Evolutionary conservation across 768 basidiomycete species (phyloP).

Genomic region (Rhizopogon salebrosus): DNA sequence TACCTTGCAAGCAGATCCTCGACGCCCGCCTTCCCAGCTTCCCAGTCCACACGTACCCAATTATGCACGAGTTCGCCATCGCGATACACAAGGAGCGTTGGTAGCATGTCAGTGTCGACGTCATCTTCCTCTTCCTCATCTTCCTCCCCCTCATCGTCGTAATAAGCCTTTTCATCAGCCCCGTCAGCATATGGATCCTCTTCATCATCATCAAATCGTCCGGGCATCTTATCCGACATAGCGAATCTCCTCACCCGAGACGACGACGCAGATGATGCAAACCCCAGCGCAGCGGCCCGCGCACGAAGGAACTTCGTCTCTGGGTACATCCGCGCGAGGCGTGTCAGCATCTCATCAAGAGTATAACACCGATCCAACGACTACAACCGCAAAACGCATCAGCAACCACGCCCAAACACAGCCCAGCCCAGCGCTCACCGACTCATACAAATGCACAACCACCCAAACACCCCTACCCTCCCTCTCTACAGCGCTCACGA

Average conservation of each 20-base stretch:
- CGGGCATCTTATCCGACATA: not conserved
- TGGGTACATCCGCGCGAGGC: constrained; percentile 63
- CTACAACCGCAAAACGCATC: constrained; percentile 30
- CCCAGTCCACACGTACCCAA: constrained; percentile 88
- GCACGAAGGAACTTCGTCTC: constrained; percentile 79
- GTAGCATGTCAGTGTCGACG: constrained; percentile 75
- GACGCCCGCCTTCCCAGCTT: constrained; percentile 61
- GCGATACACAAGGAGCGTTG: constrained; percentile 74
- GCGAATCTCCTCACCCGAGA: not conserved
- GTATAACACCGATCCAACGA: constrained; percentile 69
- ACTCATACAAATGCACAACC: constrained; percentile 80
- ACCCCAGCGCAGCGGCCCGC: constrained; percentile 72
- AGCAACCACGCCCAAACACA: constrained; percentile 1
- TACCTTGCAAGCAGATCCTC: constrained; percentile 66
- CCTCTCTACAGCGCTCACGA: constrained; percentile 67
- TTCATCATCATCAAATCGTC: constrained; percentile 30
- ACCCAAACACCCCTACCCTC: constrained; percentile 72
- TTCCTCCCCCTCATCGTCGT: constrained; percentile 35
- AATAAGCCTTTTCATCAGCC: constrained; percentile 22
- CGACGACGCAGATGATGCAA: constrained; percentile 41
- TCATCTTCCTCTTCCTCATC: constrained; percentile 50
- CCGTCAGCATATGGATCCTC: constrained; percentile 46
- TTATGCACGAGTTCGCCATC: constrained; percentile 81
- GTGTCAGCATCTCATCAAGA: constrained; percentile 63
- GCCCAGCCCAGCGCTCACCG: constrained; percentile 47